These are phyloP conservation scores for Orbilia oligospora DNA, from an alignment of 2,329 filamentous ascomycete genomes.

Conservation along the genomic window DNA sequence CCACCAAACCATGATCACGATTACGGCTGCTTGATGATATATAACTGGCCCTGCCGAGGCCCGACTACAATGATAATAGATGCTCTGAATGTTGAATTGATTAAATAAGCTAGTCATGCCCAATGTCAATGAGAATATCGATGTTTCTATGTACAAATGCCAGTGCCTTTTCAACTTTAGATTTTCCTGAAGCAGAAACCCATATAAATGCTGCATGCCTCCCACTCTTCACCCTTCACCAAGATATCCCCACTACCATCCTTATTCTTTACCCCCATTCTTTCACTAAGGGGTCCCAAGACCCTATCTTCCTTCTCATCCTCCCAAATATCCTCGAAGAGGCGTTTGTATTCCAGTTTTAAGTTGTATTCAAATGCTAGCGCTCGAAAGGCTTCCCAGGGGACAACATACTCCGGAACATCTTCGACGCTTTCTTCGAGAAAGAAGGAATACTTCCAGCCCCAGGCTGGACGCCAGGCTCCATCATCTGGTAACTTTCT, in stretches of 20 bases:
- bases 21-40: background rate
- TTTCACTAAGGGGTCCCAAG: conserved; percentile 86
- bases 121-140: background rate
- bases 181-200: conserved; percentile 60
- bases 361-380: conserved; percentile 97
- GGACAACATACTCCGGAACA: conserved; percentile 96
- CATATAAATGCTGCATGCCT: conserved; percentile 72
- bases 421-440: conserved; percentile 96
- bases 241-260: conserved; percentile 72
- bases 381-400: conserved; percentile 97
- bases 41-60: background rate
- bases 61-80: background rate
- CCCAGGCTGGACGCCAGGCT: conserved; percentile 92
- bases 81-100: background rate
- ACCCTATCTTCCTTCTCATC: conserved; percentile 87
- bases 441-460: conserved; percentile 98
- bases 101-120: background rate
- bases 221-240: conserved; percentile 88
- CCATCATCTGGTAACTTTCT: conserved; percentile 84
- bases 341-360: conserved; percentile 92
- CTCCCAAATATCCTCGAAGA: conserved; percentile 91
- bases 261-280: conserved; percentile 90
- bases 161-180: conserved; percentile 24
- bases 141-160: conserved; percentile 14
- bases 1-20: background rate